Conservation (phyloP, 495 filamentous ascomycete species). For the Usnea hakonensis region DNA sequence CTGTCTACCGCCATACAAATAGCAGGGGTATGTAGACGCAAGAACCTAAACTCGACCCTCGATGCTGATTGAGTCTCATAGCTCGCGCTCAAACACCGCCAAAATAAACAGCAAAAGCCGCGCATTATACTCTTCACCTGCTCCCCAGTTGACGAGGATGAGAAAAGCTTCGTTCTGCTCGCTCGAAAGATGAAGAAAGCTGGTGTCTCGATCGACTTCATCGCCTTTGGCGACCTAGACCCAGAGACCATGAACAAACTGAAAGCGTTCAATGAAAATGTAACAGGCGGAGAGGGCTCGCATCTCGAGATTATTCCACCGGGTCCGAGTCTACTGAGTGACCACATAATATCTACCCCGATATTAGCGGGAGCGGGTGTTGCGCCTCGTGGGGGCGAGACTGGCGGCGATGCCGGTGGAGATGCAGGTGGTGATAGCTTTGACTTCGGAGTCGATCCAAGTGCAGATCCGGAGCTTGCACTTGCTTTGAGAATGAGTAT, state of each 20-base stretch:
- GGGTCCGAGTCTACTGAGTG: conserved; percentile 81
- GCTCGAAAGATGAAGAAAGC: conserved; percentile 99
- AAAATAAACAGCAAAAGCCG: conserved; percentile 91
- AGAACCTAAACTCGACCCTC: background rate
- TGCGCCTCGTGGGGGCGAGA: conserved; percentile 32
- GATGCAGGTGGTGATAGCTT: conserved; percentile 55
- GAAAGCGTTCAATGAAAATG: conserved; percentile 81
- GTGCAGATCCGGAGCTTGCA: conserved; percentile 83
- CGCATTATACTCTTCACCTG: conserved; percentile 95
- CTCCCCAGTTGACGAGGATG: conserved; percentile 79
- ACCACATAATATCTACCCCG: conserved; percentile 83
- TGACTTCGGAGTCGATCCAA: conserved; percentile 73
- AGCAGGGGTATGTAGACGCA: conserved; percentile 61
- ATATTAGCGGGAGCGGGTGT: conserved; percentile 76
- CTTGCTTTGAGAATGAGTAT: conserved; percentile 95
- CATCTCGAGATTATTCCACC: conserved; percentile 87
- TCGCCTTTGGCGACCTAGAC: conserved; percentile 87
- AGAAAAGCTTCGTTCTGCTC: conserved; percentile 79
- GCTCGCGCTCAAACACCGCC: conserved; percentile 96
- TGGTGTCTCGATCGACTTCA: conserved; percentile 82
- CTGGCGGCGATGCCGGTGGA: conserved; percentile 40
- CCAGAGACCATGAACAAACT: conserved; percentile 88
- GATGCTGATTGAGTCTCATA: conserved; percentile 29
- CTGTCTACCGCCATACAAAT: conserved; percentile 90
- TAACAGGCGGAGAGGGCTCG: conserved; percentile 83